These are phyloP conservation scores for Picochlorum sp. DNA, from an alignment of 139 green algal genomes.

Conservation along the genomic window DNA sequence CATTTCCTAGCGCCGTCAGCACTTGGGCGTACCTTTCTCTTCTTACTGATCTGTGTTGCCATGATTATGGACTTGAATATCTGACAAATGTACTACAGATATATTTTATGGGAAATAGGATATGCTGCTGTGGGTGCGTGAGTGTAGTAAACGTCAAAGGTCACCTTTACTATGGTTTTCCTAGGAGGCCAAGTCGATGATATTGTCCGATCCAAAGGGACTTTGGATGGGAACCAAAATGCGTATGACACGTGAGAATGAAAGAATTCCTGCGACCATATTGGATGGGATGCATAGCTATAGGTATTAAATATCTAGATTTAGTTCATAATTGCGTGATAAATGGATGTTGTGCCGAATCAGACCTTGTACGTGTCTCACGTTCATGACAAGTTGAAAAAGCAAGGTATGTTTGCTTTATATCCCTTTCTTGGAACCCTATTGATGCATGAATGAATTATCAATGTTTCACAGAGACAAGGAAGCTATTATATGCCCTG, in stretches of 20 bases:
- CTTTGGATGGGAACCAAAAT: too few relatives aligned
- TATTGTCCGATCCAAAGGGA: too few relatives aligned
- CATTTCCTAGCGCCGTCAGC: neutral
- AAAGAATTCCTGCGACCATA: too few relatives aligned
- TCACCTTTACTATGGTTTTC: neutral
- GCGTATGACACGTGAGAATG: too few relatives aligned
- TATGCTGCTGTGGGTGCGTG: neutral
- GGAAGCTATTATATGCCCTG: slow-evolving; percentile 86
- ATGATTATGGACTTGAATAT: slow-evolving; percentile 18
- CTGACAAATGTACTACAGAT: neutral
- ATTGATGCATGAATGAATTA: neutral
- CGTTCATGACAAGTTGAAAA: slow-evolving; percentile 89
- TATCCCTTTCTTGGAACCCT: neutral
- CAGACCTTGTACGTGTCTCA: slow-evolving; percentile 96
- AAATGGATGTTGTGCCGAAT: slow-evolving; percentile 62
- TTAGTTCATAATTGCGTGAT: too few relatives aligned
- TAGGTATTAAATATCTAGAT: neutral
- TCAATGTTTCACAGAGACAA: slow-evolving; percentile 63
- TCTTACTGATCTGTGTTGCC: slow-evolving; percentile 43
- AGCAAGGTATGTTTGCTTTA: slow-evolving; percentile 63
- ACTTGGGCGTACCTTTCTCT: slow-evolving; percentile 32
- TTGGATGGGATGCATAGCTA: too few relatives aligned
- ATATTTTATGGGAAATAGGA: slow-evolving; percentile 1
- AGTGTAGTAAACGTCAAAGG: neutral
- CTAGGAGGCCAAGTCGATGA: too few relatives aligned